Evolutionary conservation across 805 yeast genomes (phyloP).

Genomic region (Lachancea kluyveri): DNA sequence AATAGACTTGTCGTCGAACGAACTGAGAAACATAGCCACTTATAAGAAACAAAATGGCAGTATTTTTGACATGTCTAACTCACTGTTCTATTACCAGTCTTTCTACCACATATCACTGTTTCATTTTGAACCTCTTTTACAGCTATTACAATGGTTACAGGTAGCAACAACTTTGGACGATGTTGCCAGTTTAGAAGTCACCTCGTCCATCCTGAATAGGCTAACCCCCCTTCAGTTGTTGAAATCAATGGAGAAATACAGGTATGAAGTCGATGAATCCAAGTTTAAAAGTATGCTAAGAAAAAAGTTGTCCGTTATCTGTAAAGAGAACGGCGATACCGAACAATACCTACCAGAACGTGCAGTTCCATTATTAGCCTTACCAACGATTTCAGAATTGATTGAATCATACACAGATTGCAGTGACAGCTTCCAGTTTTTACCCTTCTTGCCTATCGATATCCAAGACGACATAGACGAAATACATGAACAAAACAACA

Average conservation of each 20-base stretch:
- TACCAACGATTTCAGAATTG: conserved; percentile 73
- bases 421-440: conserved; percentile 45
- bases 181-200: conserved; percentile 53
- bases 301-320: conserved; percentile 24
- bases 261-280: conserved; percentile 76
- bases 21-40: conserved; percentile 22
- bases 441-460: conserved; percentile 67
- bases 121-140: conserved; percentile 67
- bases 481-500: conserved; percentile 40
- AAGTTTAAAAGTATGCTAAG: conserved; percentile 52
- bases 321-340: conserved; percentile 14
- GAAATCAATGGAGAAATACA: conserved; percentile 66
- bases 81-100: conserved; percentile 57
- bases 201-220: conserved; percentile 45
- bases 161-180: conserved; percentile 67
- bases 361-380: conserved; percentile 44
- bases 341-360: conserved; percentile 43
- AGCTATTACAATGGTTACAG: conserved; percentile 86
- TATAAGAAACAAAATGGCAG: conserved; percentile 12
- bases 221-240: conserved; percentile 67
- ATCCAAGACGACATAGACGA: conserved; percentile 70
- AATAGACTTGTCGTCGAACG: conserved; percentile 17
- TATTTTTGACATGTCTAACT: conserved; percentile 28
- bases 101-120: conserved; percentile 57
- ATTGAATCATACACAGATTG: conserved; percentile 65